These are phyloP conservation scores for Vitellaria paradoxa DNA, from an alignment of 179 eudicot genomes.

Conservation along the genomic window DNA sequence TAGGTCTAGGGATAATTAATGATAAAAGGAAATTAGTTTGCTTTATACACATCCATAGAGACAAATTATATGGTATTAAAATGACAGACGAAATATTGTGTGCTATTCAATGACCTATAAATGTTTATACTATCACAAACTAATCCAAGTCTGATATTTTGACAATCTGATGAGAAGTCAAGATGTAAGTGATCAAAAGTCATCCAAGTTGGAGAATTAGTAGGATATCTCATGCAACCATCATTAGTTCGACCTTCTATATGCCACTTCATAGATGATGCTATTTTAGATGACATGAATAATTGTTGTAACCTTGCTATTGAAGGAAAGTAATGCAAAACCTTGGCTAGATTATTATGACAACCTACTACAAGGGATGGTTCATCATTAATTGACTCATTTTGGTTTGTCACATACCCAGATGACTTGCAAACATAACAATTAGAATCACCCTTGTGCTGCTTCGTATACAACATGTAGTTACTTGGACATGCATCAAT, in stretches of 20 bases:
- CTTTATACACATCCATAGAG: conserved; percentile 13
- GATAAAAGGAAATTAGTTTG: not conserved
- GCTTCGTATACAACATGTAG: conserved; percentile 9
- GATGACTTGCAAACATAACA: not conserved
- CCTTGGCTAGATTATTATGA: not conserved
- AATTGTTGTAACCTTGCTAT: conserved; percentile 4
- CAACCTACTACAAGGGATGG: not conserved
- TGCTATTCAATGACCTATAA: not conserved
- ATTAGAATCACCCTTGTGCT: not conserved
- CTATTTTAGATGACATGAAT: conserved; percentile 10
- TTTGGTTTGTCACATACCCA: not conserved
- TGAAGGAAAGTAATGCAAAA: not conserved
- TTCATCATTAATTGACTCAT: not conserved
- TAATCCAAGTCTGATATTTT: conserved; percentile 17
- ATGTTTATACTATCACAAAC: conserved; percentile 18
- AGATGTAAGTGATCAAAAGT: conserved; percentile 3
- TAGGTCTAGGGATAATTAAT: not conserved
- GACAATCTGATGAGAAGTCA: not conserved
- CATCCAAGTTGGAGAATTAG: conserved; percentile 12
- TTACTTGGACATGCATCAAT: conserved; percentile 12
- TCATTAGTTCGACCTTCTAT: not conserved
- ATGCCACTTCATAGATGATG: conserved; percentile 12
- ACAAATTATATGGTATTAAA: not conserved
- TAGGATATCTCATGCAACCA: conserved; percentile 15
- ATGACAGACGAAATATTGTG: conserved; percentile 8